phyloP scores from a whole-genome alignment of 768 basidiomycete genomes.

The Amanita exitialis region DNA sequence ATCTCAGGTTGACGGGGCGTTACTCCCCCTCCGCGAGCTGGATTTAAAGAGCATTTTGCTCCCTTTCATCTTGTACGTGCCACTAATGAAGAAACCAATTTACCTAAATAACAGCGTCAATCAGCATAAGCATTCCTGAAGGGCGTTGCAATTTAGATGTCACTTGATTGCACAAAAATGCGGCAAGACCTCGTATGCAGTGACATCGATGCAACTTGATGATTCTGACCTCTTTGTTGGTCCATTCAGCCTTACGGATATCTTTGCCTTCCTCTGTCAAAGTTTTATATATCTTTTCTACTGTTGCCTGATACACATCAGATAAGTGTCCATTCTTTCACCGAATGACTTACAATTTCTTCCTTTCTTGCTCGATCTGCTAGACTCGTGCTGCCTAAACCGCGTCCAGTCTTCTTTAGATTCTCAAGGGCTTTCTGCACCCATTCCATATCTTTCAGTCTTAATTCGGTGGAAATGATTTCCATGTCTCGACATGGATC shows the following conservation, averaged over 20 bases:
- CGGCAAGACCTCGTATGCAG: too few species aligned
- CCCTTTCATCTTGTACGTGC: slow-evolving; percentile 55
- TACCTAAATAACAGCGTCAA: not conserved
- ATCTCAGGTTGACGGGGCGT: slow-evolving; percentile 74
- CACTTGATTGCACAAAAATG: too few species aligned
- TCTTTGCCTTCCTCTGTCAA: slow-evolving; percentile 79
- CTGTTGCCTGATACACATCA: slow-evolving; percentile 45
- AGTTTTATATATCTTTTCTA: slow-evolving; percentile 77
- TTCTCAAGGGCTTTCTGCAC: slow-evolving; percentile 82
- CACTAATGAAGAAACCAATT: slow-evolving; percentile 2
- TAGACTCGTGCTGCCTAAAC: slow-evolving; percentile 65
- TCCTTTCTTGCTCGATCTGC: slow-evolving; percentile 96
- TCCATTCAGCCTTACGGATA: slow-evolving; percentile 90
- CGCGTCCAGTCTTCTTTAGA: slow-evolving; percentile 63
- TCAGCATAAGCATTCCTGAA: not conserved
- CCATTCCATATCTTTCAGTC: slow-evolving; percentile 98
- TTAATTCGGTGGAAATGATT: slow-evolving; percentile 89
- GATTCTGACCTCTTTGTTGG: slow-evolving; percentile 82
- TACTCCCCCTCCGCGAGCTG: slow-evolving; percentile 97
- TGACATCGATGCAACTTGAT: not conserved
- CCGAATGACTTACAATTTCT: slow-evolving; percentile 58
- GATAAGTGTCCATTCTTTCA: not conserved
- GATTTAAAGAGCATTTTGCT: slow-evolving; percentile 75
- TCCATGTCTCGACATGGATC: slow-evolving; percentile 95
- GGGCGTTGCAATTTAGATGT: not conserved